Evolutionary conservation across 192 early-diverging fungal genomes (phyloP).

Genomic region (Coemansia sp.): DNA sequence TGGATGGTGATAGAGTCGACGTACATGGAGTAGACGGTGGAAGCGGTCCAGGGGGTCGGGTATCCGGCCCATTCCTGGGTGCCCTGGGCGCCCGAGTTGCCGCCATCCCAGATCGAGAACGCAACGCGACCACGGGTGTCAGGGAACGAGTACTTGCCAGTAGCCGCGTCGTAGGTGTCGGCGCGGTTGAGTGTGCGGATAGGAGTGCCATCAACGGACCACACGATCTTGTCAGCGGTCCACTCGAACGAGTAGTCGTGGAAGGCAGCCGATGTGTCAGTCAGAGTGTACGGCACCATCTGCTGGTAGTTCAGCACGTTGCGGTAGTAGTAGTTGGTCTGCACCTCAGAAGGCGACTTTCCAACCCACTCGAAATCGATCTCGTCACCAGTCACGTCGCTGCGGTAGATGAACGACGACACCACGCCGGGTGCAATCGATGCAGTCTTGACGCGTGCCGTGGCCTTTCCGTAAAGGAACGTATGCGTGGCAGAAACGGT

Average conservation of each 20-base stretch:
- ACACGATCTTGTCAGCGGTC: constrained; percentile 55
- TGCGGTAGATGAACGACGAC: constrained; percentile 57
- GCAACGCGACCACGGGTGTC: constrained; percentile 57
- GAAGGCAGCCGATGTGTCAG: constrained; percentile 50
- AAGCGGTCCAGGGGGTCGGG: constrained; percentile 57
- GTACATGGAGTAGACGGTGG: constrained; percentile 57
- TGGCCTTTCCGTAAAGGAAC: constrained; percentile 62
- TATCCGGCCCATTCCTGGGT: constrained; percentile 62
- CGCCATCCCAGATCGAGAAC: constrained; percentile 71
- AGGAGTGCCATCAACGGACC: constrained; percentile 59
- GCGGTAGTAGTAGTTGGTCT: constrained; percentile 68
- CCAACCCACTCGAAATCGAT: constrained; percentile 74
- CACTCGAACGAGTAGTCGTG: constrained; percentile 68
- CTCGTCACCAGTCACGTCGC: constrained; percentile 61
- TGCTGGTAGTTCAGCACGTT: constrained; percentile 58
- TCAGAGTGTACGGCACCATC: constrained; percentile 39
- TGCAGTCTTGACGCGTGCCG: constrained; percentile 60
- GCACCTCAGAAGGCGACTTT: constrained; percentile 51
- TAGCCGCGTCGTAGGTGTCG: constrained; percentile 49
- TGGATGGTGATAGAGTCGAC: constrained; percentile 57
- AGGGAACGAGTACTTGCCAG: constrained; percentile 52
- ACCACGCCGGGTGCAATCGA: constrained; percentile 59
- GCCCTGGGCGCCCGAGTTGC: constrained; percentile 52
- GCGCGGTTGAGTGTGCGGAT: constrained; percentile 57
- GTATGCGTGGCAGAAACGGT: constrained; percentile 49